These are phyloP conservation scores for Colletotrichum sp. DNA, from an alignment of 2,329 filamentous ascomycete species.

Conservation along the genomic window DNA sequence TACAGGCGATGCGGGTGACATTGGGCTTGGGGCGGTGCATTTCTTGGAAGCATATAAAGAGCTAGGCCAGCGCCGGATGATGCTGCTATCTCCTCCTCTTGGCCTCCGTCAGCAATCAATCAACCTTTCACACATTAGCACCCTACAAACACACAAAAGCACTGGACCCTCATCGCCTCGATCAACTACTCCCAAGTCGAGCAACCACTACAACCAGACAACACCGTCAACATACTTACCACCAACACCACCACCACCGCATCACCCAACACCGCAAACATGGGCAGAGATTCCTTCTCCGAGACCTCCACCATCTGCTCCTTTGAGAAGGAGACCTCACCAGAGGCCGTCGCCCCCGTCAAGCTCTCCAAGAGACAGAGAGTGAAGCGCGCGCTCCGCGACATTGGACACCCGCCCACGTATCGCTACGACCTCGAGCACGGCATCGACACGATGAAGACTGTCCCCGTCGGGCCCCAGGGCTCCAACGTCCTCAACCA, in stretches of 20 bases:
- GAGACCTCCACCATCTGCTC: conserved; percentile 17
- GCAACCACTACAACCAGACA: background rate
- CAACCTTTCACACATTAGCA: background rate
- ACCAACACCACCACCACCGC: background rate
- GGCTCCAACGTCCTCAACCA: conserved; percentile 13
- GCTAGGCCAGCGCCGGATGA: background rate
- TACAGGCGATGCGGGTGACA: background rate
- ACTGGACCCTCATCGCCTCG: background rate
- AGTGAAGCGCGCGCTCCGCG: conserved; percentile 8
- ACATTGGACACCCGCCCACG: conserved; percentile 14
- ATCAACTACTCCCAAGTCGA: background rate
- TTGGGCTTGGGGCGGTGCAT: conserved; percentile 13
- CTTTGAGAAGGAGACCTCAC: background rate
- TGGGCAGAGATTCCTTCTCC: conserved; percentile 11
- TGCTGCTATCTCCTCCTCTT: background rate
- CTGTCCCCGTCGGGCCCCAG: conserved; percentile 7
- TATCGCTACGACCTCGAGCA: conserved; percentile 18
- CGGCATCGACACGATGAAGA: background rate
- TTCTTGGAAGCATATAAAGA: conserved; percentile 4
- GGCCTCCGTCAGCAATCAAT: conserved; percentile 14
- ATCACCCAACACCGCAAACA: background rate
- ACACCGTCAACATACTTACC: background rate
- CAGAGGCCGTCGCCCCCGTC: background rate
- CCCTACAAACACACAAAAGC: background rate
- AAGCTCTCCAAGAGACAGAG: conserved; percentile 10